These are phyloP conservation scores for Pichia manshurica DNA, from an alignment of 805 yeast species.

Conservation along the genomic window DNA sequence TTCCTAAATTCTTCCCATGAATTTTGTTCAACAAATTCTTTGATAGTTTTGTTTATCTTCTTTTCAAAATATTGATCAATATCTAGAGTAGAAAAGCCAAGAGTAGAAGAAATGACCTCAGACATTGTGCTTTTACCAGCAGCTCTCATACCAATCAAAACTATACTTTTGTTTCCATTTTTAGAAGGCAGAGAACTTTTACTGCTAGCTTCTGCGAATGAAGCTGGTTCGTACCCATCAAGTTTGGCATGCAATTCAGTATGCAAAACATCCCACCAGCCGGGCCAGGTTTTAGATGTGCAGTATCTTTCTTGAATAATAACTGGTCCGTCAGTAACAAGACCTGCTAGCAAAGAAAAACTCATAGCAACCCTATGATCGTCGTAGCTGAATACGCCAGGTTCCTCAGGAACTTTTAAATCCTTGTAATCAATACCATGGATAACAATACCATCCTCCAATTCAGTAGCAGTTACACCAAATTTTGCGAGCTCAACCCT, in stretches of 20 bases:
- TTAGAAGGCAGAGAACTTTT: slow-evolving; percentile 18
- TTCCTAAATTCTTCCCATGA: slow-evolving; percentile 90
- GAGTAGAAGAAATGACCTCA: slow-evolving; percentile 63
- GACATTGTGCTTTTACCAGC: slow-evolving; percentile 92
- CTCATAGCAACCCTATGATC: slow-evolving; percentile 99
- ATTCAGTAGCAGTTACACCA: slow-evolving; percentile 79
- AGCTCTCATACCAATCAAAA: slow-evolving; percentile 95
- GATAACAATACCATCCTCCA: slow-evolving; percentile 88
- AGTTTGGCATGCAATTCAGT: slow-evolving; percentile 56
- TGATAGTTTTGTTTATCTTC: slow-evolving; percentile 44
- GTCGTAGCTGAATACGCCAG: slow-evolving; percentile 76
- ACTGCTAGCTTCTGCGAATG: slow-evolving; percentile 13
- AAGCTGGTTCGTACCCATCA: slow-evolving; percentile 58
- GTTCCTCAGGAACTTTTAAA: slow-evolving; percentile 50
- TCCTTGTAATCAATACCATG: slow-evolving; percentile 54
- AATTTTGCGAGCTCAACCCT: slow-evolving; percentile 79
- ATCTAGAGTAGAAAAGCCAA: slow-evolving; percentile 69
- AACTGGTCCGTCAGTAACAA: slow-evolving; percentile 47
- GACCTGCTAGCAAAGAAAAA: slow-evolving; percentile 79
- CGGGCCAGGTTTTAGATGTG: slow-evolving; percentile 99
- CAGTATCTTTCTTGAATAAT: slow-evolving; percentile 81
- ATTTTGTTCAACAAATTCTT: slow-evolving; percentile 50
- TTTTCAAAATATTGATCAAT: slow-evolving; percentile 69
- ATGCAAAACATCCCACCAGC: slow-evolving; percentile 96
- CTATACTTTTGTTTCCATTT: slow-evolving; percentile 52